phyloP scores from a whole-genome alignment of 768 basidiomycete species.

The Termitomyces sp. region DNA sequence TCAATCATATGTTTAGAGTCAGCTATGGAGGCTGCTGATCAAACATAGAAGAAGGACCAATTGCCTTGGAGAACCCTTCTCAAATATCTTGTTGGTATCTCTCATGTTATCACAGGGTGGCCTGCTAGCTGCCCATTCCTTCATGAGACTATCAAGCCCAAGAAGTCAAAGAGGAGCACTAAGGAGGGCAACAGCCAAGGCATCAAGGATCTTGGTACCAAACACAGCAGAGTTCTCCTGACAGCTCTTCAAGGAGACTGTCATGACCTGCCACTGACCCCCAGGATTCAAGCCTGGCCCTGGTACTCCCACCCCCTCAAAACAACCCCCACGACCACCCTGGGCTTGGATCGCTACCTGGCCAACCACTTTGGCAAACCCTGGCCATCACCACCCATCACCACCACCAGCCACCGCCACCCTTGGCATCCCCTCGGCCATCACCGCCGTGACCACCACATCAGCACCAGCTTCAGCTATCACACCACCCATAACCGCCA shows the following conservation, averaged over 20 bases:
- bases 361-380: too few species aligned
- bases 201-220: neutral
- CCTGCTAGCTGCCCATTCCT: neutral
- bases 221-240: neutral
- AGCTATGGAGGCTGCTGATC: neutral
- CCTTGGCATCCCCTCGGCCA: too few species aligned
- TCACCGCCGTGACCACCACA: too few species aligned
- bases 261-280: too few species aligned
- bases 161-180: neutral
- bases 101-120: neutral
- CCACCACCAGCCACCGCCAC: too few species aligned
- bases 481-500: too few species aligned
- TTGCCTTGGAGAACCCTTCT: neutral
- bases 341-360: too few species aligned
- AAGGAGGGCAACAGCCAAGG: neutral
- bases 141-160: neutral
- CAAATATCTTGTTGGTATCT: neutral
- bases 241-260: neutral
- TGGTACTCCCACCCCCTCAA: too few species aligned
- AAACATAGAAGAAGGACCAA: neutral
- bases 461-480: too few species aligned
- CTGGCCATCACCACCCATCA: too few species aligned
- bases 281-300: too few species aligned
- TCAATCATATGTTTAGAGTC: neutral
- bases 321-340: too few species aligned